Evolutionary conservation across 148 eudicot genomes (phyloP), one percentile per base, ranked within the genome.

Genomic region (Cornus suecica): DNA sequence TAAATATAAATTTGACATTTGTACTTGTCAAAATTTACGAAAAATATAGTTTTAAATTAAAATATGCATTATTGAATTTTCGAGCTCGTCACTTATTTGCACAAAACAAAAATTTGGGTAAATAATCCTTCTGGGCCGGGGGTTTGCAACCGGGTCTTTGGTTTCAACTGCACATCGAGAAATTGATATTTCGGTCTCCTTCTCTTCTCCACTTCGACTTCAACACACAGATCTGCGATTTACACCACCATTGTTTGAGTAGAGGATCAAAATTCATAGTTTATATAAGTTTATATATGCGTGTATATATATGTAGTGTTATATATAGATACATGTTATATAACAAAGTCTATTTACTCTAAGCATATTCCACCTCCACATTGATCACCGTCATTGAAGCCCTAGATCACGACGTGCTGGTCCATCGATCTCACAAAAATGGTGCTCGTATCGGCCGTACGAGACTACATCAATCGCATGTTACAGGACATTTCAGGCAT

Each of bases 401-500:
- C 4, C 25, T 71, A 56, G 74, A 71, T 56, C 66, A 15, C 23
- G 26, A 71, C 28, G 23, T 11, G 24, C 61, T 27, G 37, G 7
- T 22, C 11, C 10, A 8, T 42, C 69, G 56, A 74, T 48, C 34
- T 15, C 42, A 37, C 1, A 56, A 83, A 68, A 42, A 92, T 94
- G 99, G 99, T 89, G 83, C 66, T 94, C 42, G 84, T 92, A 5
- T 71, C 89, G 29, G 90, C 91, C 16, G 96, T 87, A 51, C 86
- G 96, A 56, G 99, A 92, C 71, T 94, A 94, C 86, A 74, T 94
- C 74, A 94, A 92, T 80, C 90, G 91, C 32, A 94, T 94, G 96
- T 75, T 94, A 20, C 96, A 87, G 64, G 99, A 94, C 71, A 94
- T 92, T 60, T 92, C 92, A 45, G 99, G 99, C 76, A 94, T 94